Evolutionary conservation across 352 stramenopile species (phyloP), one percentile per base, ranked within the genome.

Genomic region (Pythium biforme): DNA sequence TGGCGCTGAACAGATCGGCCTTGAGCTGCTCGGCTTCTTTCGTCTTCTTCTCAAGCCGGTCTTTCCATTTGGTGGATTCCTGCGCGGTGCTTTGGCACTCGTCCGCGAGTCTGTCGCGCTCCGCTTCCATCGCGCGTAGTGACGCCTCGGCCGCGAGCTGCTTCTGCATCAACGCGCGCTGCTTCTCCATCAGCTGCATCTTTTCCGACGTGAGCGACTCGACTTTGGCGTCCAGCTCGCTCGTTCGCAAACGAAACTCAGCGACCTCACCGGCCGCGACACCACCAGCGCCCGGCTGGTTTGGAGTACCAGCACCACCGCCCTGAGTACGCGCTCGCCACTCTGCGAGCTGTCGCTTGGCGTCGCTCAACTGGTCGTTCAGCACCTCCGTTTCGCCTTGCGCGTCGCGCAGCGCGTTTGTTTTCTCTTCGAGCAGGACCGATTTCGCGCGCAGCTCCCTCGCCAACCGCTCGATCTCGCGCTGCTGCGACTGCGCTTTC

Each of bases 61-160:
- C 66, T 66, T 70, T 74, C 68, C 62, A 79, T 31, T 78, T 79
- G 6, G 4, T 26, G 12, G 66, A 4, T 41, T 84, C 75, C 17
- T 53, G 17, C 11, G 43, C 52, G 3, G 55, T 9, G 0, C 31
- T 52, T 29, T 76, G 57, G 1, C 62, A 49, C 20, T 81, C 70
- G 1, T 70, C 58, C 1, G 19, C 39, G 0, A 69, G 19, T 17
- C 66, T 64, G 15, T 72, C 62, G 4, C 59, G 53, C 27, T 81
- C 76, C 1, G 59, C 48, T 0, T 59, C 31, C 34, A 34, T 31
- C 23, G 23, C 55, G 0, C 65, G 52, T 7, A 63, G 26, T 4
- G 53, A 58, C 6, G 53, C 53, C 29, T 68, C 61, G 12, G 4
- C 27, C 41, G 31, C 54, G 40, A 62, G 77, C 63, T 50, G 55